Conservation (phyloP, 2,329 filamentous ascomycete genomes). For the Fusarium tricinctum region DNA sequence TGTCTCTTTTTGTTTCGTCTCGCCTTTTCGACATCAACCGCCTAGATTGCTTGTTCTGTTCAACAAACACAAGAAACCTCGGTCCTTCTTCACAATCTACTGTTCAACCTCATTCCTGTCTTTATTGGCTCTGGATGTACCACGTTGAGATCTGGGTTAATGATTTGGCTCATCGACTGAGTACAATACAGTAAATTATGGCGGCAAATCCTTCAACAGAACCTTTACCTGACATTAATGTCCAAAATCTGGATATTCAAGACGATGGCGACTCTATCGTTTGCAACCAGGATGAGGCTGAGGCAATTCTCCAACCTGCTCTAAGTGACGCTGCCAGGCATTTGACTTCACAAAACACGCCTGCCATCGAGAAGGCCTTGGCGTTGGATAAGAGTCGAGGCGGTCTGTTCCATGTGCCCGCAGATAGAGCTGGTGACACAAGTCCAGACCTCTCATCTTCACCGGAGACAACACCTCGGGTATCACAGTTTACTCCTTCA, state of each 20-base stretch:
- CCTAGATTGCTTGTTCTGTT: not conserved
- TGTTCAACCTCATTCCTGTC: conserved; percentile 8
- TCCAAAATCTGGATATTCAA: conserved; percentile 18
- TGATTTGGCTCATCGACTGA: not conserved
- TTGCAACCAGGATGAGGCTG: conserved; percentile 67
- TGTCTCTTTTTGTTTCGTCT: conserved; percentile 13
- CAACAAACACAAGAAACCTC: conserved; percentile 21
- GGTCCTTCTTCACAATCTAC: conserved; percentile 14
- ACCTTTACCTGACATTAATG: conserved; percentile 9
- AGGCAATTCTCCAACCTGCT: conserved; percentile 71
- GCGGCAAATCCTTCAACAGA: conserved; percentile 19
- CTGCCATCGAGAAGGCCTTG: conserved; percentile 70
- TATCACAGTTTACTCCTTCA: conserved; percentile 19
- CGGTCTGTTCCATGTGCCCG: conserved; percentile 47
- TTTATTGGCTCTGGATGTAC: conserved; percentile 4
- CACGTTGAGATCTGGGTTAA: not conserved
- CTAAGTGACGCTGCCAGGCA: conserved; percentile 70
- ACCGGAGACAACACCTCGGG: conserved; percentile 30
- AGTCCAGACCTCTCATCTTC: conserved; percentile 44
- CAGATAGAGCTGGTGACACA: conserved; percentile 44
- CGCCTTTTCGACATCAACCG: not conserved
- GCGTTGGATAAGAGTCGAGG: conserved; percentile 62
- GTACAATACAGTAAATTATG: conserved; percentile 22
- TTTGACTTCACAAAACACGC: conserved; percentile 67
- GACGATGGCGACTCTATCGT: conserved; percentile 47